Evolutionary conservation across 768 basidiomycete species (phyloP), one percentile per base, ranked within the genome.

Genomic region (Auricularia cornea): DNA sequence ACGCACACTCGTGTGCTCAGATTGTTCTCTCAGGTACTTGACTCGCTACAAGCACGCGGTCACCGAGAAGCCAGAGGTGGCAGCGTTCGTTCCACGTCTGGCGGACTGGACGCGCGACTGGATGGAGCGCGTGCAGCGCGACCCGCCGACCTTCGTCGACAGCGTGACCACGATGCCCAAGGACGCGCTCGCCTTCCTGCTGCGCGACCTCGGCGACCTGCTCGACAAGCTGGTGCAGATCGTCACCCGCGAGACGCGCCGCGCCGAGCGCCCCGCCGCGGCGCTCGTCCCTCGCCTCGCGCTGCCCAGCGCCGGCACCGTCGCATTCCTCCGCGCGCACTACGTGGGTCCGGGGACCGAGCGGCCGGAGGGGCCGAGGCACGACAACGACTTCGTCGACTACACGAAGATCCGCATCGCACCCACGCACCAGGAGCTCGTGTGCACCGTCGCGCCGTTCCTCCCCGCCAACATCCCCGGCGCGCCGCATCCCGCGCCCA

Each of bases 361-460:
- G 2, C 80, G 82, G 12, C 31, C 60, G 1, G 78, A 75, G 0
- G 86, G 86, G 0, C 78, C 80, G 0, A 80, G 89, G 1, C 89
- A 91, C 64, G 84, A 91, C 69, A 91, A 90, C 62, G 89, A 90
- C 66, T 76, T 72, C 54, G 69, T 72, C 29, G 78, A 84, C 40
- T 85, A 90, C 11, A 29, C 68, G 1, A 74, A 83, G 2, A 88
- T 92, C 52, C 76, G 83, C n/a, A 80, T 90, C 57, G 83, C 85
- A 0, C 90, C 90, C 0, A 91, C 90, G 0, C 80, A 88, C 51
- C 72, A 79, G 4, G 90, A 92, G 68, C 77, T 92, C 8, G 70
- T 81, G 52, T 83, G 75, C 23, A 72, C 70, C 0, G 28, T 74
- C 12, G 69, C 75, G 2, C 84, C 88, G 0, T 90, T 82, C 68